Evolutionary conservation across 129 eudicot genomes (phyloP), one percentile per base, ranked within the genome.

Genomic region (Mikania micrantha): DNA sequence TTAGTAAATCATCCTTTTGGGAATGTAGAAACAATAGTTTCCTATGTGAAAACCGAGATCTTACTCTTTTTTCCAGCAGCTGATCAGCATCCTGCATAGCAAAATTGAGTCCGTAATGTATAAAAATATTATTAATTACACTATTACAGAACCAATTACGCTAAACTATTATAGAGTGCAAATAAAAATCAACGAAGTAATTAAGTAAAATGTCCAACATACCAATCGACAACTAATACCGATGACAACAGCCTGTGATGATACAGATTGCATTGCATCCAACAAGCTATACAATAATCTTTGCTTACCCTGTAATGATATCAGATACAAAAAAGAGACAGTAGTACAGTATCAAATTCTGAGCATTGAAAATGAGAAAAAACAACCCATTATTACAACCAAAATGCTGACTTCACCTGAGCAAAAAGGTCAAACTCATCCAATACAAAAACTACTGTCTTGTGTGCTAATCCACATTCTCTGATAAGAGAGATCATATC

Each of bases 401-500:
- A 10, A 29, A 19, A 53, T 10, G 40, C 15, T 27, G 56, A 64
- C 67, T 76, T 74, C 54, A 86, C 99, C 96, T 89, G 95, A 35
- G 99, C 85, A 81, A 93, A 93, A 61, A 80, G 95, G 79, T 93
- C 98, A 69, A 93, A 93, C 72, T 88, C 96, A 27, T 93, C 92
- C 69, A 93, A 69, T 60, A 88, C 78, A 85, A 93, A 93, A 58
- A 93, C 64, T 20, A 88, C 78, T 39, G 99, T 93, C 77, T 88
- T 93, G 75, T 93, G 99, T 31, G 99, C 99, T 80, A 93, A 84
- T 80, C 99, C 99, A 70, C 99, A 93, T 74, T 93, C 99, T 73
- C 99, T 93, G 78, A 24, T 65, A 68, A 63, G 22, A 44, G 7
- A 61, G 68, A 72, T 59, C 39, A 39, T 45, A 50, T 31, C 6